phyloP scores from a whole-genome alignment of 2,329 filamentous ascomycete species.

The Acephala macrosclerotiorum region DNA sequence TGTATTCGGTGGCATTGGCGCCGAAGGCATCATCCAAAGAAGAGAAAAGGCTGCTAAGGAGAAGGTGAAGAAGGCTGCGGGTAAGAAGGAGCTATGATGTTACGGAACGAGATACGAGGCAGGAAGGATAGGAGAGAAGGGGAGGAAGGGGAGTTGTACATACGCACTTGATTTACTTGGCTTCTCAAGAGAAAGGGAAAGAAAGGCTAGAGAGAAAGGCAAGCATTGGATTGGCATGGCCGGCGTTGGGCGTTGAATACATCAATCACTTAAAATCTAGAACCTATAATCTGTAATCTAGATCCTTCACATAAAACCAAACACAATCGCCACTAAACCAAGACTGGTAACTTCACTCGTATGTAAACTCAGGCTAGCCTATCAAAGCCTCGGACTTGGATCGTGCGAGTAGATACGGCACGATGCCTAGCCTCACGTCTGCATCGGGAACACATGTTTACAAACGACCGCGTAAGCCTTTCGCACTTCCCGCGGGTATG shows the following conservation, averaged over 20 bases:
- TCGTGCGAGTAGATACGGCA: not conserved
- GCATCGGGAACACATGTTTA: not conserved
- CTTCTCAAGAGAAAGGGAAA: not conserved
- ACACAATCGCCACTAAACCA: too few species aligned
- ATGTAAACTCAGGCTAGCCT: too few species aligned
- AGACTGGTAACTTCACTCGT: too few species aligned
- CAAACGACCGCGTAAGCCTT: constrained; percentile 1
- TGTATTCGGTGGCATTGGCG: constrained; percentile 94
- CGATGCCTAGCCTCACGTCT: not conserved
- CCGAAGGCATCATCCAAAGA: constrained; percentile 83
- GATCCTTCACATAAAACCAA: not conserved
- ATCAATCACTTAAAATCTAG: not conserved
- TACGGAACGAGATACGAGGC: not conserved
- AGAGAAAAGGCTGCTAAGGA: constrained; percentile 86
- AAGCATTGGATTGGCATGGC: constrained; percentile 2
- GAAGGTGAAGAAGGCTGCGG: constrained; percentile 26
- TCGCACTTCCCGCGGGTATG: not conserved
- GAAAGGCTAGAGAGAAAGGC: not conserved
- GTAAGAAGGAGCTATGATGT: constrained; percentile 38
- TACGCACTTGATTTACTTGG: not conserved
- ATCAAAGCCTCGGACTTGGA: not conserved
- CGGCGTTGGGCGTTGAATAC: constrained; percentile 1
- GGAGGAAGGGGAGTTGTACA: not conserved
- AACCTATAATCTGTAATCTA: not conserved
- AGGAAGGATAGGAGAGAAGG: not conserved